These are phyloP conservation scores for Auxenochlorella protothecoides DNA, from an alignment of 139 green algal genomes.

Conservation along the genomic window DNA sequence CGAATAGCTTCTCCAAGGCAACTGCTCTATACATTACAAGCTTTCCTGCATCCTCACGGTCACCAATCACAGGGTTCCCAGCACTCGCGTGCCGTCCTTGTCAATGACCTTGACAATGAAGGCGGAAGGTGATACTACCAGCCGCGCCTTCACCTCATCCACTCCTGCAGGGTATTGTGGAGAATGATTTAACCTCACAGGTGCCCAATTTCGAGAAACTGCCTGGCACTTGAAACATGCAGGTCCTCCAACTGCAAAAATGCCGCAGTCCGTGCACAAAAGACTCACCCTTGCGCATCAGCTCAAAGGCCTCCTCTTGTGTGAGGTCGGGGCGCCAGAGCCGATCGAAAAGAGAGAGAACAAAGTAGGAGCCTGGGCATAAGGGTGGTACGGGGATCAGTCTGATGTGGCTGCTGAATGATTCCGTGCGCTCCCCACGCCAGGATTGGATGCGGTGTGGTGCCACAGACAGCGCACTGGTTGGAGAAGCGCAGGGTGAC, in stretches of 20 bases:
- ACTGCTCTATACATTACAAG: too few species aligned
- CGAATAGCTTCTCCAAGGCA: too few species aligned
- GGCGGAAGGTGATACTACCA: conserved; percentile 79
- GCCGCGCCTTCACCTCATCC: conserved; percentile 67
- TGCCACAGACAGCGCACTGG: background rate
- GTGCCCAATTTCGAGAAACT: background rate
- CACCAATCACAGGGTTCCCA: conserved; percentile 18
- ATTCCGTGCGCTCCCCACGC: background rate
- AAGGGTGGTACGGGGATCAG: too few species aligned
- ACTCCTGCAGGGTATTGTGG: conserved; percentile 26
- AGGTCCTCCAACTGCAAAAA: background rate
- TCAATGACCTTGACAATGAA: conserved; percentile 95
- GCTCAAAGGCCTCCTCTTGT: conserved; percentile 71
- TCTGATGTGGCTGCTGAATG: too few species aligned
- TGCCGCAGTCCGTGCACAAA: background rate
- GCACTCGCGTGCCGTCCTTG: conserved; percentile 61
- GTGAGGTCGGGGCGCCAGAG: conserved; percentile 84
- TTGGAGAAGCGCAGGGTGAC: background rate
- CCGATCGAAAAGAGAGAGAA: conserved; percentile 90
- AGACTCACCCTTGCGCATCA: conserved; percentile 70
- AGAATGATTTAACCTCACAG: background rate
- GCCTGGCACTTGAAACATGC: background rate
- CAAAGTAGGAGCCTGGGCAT: conserved; percentile 76
- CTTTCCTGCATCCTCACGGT: too few species aligned
- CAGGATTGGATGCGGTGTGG: background rate